Percentiles rank a stretch among this genome's conserved stretches.
Evolutionary conservation across 805 yeast species (phyloP).

Genomic region (Metschnikowia arizonensis): DNA sequence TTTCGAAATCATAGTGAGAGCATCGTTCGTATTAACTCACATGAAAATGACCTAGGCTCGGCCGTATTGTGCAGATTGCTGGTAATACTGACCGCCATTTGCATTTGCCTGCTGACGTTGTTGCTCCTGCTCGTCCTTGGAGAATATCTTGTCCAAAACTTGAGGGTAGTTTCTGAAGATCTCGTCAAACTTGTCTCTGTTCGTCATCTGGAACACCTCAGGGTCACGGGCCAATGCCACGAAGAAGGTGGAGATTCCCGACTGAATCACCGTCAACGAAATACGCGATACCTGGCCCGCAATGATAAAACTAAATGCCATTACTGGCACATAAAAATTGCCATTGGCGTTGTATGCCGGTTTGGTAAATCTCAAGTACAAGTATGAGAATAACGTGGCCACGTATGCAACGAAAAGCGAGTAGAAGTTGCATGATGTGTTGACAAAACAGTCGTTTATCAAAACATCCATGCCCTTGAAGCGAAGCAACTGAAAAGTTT

Average conservation of each 20-base stretch:
- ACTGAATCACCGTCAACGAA: conserved; percentile 68
- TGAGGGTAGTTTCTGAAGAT: conserved; percentile 65
- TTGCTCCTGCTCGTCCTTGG: conserved; percentile 13
- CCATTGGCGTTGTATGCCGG: conserved; percentile 64
- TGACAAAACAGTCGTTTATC: conserved; percentile 77
- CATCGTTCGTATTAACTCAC: too few relatives aligned
- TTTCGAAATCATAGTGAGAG: too few relatives aligned
- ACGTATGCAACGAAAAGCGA: conserved; percentile 64
- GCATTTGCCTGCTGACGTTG: conserved; percentile 11
- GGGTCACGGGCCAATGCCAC: conserved; percentile 84
- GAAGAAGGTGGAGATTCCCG: conserved; percentile 81
- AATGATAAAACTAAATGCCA: conserved; percentile 70
- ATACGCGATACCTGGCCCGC: conserved; percentile 72
- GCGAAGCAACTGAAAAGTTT: conserved; percentile 73
- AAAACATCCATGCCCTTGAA: conserved; percentile 81
- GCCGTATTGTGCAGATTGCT: conserved; percentile 14
- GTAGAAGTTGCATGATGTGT: conserved; percentile 74
- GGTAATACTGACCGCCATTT: conserved; percentile 11
- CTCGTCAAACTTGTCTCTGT: conserved; percentile 63
- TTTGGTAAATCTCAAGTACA: conserved; percentile 62
- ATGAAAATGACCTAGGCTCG: too few relatives aligned
- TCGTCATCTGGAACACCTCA: conserved; percentile 67
- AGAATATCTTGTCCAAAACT: conserved; percentile 48
- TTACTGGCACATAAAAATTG: conserved; percentile 61
- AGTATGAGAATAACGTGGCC: conserved; percentile 56